Evolutionary conservation across 2,329 filamentous ascomycete genomes (phyloP).

Genomic region (Chaetomium sp.): DNA sequence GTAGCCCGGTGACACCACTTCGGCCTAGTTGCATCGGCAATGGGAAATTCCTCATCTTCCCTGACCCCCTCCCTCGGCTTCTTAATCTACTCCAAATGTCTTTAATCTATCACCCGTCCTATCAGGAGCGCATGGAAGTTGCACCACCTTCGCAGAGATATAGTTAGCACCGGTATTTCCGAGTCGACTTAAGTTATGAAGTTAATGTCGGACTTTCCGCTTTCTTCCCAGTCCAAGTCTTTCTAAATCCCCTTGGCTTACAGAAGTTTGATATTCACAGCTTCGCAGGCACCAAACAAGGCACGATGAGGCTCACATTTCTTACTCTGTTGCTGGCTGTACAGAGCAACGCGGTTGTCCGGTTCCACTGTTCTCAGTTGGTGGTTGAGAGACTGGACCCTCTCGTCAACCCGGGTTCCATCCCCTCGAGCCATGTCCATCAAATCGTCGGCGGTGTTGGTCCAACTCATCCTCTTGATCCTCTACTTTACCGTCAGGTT

Average conservation of each 20-base stretch:
- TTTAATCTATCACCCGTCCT: not conserved
- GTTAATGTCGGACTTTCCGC: not conserved
- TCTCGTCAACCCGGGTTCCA: constrained; percentile 1
- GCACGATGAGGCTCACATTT: not conserved
- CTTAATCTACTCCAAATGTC: not conserved
- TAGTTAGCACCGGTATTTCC: not conserved
- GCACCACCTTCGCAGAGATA: too few relatives aligned
- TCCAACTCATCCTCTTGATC: not conserved
- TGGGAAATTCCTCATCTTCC: not conserved
- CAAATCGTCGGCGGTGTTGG: constrained; percentile 10
- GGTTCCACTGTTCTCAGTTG: constrained; percentile 5
- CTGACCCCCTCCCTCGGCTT: not conserved
- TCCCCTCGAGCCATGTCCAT: constrained; percentile 10
- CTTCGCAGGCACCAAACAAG: not conserved
- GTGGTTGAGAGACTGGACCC: constrained; percentile 3
- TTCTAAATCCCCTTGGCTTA: not conserved
- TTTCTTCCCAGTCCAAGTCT: not conserved
- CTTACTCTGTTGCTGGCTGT: not conserved
- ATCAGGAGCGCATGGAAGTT: not conserved
- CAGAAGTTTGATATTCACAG: not conserved
- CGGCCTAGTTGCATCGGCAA: not conserved
- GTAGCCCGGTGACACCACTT: not conserved
- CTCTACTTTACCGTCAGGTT: not conserved
- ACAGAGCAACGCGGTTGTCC: not conserved
- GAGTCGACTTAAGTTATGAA: not conserved